Conservation (phyloP, 1,284 basidiomycete species). For the Volvariella volvacea region DNA sequence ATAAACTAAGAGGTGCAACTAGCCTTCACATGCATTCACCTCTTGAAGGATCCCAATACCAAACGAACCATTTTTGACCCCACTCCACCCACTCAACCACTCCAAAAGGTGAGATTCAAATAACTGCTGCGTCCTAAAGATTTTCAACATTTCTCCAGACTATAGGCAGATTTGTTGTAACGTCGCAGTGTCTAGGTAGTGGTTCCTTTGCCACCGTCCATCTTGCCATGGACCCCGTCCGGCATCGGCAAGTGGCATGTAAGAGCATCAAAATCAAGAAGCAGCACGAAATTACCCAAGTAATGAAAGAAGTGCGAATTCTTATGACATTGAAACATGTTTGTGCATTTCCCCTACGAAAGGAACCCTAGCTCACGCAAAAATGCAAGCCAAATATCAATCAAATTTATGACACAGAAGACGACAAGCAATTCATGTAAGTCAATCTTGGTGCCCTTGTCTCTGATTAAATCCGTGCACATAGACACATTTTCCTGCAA, state of each 20-base stretch:
- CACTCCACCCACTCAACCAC: conserved; percentile 45
- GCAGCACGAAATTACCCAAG: conserved; percentile 48
- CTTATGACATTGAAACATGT: conserved; percentile 68
- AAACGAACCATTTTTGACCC: conserved; percentile 55
- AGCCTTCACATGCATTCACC: conserved; percentile 65
- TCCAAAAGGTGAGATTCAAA: conserved; percentile 41
- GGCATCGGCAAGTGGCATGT: conserved; percentile 71
- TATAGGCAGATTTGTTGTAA: conserved; percentile 61
- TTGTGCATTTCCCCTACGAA: conserved; percentile 15
- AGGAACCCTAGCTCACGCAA: not conserved
- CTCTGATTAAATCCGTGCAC: not conserved
- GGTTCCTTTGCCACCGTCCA: conserved; percentile 81
- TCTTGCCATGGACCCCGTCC: conserved; percentile 60
- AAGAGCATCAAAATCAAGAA: conserved; percentile 67
- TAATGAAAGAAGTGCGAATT: conserved; percentile 73
- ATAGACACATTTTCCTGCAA: conserved; percentile 70
- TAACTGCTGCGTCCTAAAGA: not conserved
- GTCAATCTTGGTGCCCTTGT: conserved; percentile 11
- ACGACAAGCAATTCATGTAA: conserved; percentile 57
- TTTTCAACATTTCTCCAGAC: conserved; percentile 17
- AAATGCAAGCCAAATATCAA: conserved; percentile 71
- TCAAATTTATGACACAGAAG: conserved; percentile 62
- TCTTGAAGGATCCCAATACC: conserved; percentile 44
- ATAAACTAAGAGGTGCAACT: not conserved
- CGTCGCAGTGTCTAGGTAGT: conserved; percentile 68